Conservation (phyloP, 371 early-diverging fungal genomes). For the Mortierella polycephala region DNA sequence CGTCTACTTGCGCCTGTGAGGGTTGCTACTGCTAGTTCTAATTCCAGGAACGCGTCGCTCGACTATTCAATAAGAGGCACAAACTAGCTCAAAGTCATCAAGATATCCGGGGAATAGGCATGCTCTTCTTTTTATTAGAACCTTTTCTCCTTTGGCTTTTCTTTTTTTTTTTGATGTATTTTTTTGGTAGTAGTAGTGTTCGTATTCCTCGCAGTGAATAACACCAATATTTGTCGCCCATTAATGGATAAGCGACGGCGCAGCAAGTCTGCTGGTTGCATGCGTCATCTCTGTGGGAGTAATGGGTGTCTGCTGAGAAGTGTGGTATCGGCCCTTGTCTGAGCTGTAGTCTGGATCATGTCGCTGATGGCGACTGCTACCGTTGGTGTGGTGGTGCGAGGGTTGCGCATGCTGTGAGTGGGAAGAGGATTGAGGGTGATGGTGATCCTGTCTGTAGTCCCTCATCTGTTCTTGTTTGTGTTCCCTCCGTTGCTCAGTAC, state of each 20-base stretch:
- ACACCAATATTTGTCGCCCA: neutral
- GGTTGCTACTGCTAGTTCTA: no score
- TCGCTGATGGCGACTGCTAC: conserved; percentile 32
- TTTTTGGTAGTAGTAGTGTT: conserved; percentile 2
- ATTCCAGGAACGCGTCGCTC: no score
- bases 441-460: conserved; percentile 35
- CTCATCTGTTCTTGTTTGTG: conserved; percentile 23
- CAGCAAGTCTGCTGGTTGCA: conserved; percentile 40
- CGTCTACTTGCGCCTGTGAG: no score
- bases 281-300: conserved; percentile 52
- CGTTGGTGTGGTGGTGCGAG: conserved; percentile 24
- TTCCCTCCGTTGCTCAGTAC: conserved; percentile 19
- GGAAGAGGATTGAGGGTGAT: conserved; percentile 12
- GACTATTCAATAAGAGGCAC: no score
- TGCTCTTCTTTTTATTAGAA: neutral
- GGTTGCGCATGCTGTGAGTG: conserved; percentile 32
- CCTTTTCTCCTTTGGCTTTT: conserved; percentile 1
- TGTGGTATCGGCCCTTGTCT: conserved; percentile 30
- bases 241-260: conserved; percentile 49
- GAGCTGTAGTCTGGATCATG: conserved; percentile 29
- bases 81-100: neutral
- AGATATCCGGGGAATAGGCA: neutral
- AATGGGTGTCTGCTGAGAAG: conserved; percentile 38
- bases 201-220: conserved; percentile 4
- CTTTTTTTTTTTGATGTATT: conserved; percentile 1